phyloP scores from a whole-genome alignment of 2,329 filamentous ascomycete genomes.

The Lasiodiplodia sp. region DNA sequence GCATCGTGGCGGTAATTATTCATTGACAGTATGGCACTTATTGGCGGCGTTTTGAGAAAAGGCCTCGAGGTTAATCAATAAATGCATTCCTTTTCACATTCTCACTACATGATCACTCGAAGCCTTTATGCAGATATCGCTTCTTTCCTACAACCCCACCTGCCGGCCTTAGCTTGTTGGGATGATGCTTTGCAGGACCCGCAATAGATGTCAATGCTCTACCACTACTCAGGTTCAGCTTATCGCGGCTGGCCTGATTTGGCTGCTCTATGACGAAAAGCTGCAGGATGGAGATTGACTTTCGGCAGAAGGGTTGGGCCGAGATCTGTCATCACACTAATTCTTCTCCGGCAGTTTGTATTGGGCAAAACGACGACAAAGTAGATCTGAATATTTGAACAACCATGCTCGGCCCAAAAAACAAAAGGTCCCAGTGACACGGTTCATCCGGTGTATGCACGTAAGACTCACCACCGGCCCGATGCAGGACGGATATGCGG shows the following conservation, averaged over 20 bases:
- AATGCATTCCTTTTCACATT: no score
- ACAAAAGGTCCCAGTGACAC: neutral
- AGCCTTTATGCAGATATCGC: no score
- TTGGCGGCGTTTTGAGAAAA: no score
- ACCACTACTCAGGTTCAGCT: neutral
- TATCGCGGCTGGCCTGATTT: neutral
- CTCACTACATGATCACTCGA: no score
- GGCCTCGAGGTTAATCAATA: no score
- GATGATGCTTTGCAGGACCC: neutral
- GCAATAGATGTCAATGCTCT: neutral
- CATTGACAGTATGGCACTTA: neutral
- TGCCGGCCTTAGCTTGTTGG: neutral
- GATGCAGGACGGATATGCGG: neutral
- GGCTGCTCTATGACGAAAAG: neutral
- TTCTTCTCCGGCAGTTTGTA: neutral
- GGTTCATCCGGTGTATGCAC: conserved; percentile 1
- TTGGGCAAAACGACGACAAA: neutral
- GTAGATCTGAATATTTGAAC: neutral
- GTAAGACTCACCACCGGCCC: neutral
- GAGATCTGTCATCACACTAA: neutral
- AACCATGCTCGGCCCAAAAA: neutral
- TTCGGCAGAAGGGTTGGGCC: neutral
- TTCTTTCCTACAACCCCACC: neutral
- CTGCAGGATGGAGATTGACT: neutral
- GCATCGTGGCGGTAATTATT: conserved; percentile 11